phyloP scores from a whole-genome alignment of 352 stramenopile genomes.

The Pythium rhizo-oryzae region DNA sequence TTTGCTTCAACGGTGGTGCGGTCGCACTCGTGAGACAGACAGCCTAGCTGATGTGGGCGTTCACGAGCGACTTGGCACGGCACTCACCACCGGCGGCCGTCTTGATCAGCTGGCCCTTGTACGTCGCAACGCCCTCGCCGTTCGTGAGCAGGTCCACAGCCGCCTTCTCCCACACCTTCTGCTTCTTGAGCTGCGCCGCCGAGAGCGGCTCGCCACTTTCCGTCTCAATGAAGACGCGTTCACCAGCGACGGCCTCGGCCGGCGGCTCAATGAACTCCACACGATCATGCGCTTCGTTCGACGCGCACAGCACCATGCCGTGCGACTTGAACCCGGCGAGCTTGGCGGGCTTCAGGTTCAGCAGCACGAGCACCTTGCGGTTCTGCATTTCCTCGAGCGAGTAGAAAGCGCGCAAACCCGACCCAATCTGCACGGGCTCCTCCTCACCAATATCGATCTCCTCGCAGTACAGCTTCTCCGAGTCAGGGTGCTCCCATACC shows the following conservation, averaged over 20 bases:
- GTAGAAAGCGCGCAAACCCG: slow-evolving; percentile 95
- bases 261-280: slow-evolving; percentile 96
- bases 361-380: slow-evolving; percentile 95
- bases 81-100: slow-evolving; percentile 71
- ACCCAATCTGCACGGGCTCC: slow-evolving; percentile 94
- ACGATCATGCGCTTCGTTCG: slow-evolving; percentile 82
- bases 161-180: slow-evolving; percentile 87
- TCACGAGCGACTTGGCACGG: slow-evolving; percentile 57
- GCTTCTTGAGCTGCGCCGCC: slow-evolving; percentile 85
- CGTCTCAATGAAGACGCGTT: slow-evolving; percentile 90
- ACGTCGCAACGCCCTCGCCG: slow-evolving; percentile 68
- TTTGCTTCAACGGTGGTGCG: too few species aligned
- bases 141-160: slow-evolving; percentile 70
- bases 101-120: slow-evolving; percentile 77
- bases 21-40: background rate
- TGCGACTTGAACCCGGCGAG: slow-evolving; percentile 96
- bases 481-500: slow-evolving; percentile 85
- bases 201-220: slow-evolving; percentile 75
- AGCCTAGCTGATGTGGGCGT: slow-evolving; percentile 74
- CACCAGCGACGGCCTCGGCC: slow-evolving; percentile 89
- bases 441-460: slow-evolving; percentile 98
- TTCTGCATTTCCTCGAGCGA: slow-evolving; percentile 95
- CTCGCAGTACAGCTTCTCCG: slow-evolving; percentile 98
- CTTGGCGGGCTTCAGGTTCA: slow-evolving; percentile 98
- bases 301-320: slow-evolving; percentile 98